Percentiles rank a stretch among this genome's conserved stretches.
phyloP scores from a whole-genome alignment of 345 rosid species.

The Citrus maxima region DNA sequence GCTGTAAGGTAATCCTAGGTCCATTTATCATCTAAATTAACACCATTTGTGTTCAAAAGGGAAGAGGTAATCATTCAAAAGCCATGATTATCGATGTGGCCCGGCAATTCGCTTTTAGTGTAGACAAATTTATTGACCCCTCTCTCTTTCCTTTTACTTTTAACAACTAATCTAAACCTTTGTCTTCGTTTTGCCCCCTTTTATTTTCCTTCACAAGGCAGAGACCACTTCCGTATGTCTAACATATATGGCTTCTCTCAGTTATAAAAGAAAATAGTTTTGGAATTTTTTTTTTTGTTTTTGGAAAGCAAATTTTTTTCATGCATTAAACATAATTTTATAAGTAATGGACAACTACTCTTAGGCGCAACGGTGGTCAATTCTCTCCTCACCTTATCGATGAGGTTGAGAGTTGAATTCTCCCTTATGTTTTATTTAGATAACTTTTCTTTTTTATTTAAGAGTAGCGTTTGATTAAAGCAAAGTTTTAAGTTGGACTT shows the following conservation, averaged over 20 bases:
- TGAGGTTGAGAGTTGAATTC: too few relatives aligned
- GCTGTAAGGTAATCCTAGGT: background rate
- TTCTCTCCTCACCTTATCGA: background rate
- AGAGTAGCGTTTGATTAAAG: too few relatives aligned
- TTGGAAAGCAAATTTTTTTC: background rate
- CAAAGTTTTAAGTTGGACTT: too few relatives aligned
- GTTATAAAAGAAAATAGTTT: background rate
- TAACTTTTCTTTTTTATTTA: too few relatives aligned
- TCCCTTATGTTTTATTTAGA: too few relatives aligned
- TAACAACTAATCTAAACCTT: background rate
- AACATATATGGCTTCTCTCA: background rate
- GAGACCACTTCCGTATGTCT: background rate
- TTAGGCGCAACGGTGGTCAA: too few relatives aligned
- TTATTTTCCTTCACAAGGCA: background rate
- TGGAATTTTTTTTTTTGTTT: too few relatives aligned
- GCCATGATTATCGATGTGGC: constrained; percentile 11
- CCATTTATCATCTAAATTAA: background rate
- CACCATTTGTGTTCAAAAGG: background rate
- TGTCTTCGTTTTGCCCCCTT: background rate
- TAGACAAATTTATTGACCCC: background rate
- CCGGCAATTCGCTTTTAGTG: background rate
- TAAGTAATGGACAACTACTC: too few relatives aligned
- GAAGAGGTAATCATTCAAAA: background rate
- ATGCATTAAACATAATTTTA: background rate
- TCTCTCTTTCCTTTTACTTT: background rate